Conservation (phyloP, 2,329 filamentous ascomycete species). For the Aspergillus intermedius region DNA sequence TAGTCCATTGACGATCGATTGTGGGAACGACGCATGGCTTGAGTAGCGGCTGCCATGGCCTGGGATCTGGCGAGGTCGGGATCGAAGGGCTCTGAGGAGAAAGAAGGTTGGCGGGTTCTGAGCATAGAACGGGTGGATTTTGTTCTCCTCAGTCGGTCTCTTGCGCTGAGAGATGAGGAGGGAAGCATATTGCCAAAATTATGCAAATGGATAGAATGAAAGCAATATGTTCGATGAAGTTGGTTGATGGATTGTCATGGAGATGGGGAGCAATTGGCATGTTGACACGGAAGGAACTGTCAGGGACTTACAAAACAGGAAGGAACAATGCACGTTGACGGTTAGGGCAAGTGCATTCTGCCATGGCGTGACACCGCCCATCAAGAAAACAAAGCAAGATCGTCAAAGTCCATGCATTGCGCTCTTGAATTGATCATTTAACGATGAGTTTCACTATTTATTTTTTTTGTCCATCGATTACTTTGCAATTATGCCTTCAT, state of each 20-base stretch:
- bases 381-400: too few species aligned
- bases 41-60: conserved; percentile 37
- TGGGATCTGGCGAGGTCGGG: conserved; percentile 25
- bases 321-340: not conserved
- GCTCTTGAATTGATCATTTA: too few species aligned
- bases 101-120: conserved; percentile 17
- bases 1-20: conserved; percentile 22
- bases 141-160: conserved; percentile 28
- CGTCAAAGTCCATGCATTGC: too few species aligned
- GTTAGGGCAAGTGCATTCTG: not conserved
- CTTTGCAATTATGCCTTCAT: too few species aligned
- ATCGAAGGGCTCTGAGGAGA: conserved; percentile 21
- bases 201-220: conserved; percentile 3
- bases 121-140: conserved; percentile 36
- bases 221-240: conserved; percentile 2
- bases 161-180: conserved; percentile 23
- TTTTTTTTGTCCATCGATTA: too few species aligned
- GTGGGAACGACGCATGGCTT: conserved; percentile 35
- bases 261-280: not conserved
- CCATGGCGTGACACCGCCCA: too few species aligned
- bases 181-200: conserved; percentile 16
- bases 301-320: not conserved
- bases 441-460: too few species aligned
- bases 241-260: conserved; percentile 5
- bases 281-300: too few species aligned